Percentiles rank a stretch among this genome's conserved stretches.
These are phyloP conservation scores for Closterium sp. DNA, from an alignment of 139 green algal species.

Conservation along the genomic window DNA sequence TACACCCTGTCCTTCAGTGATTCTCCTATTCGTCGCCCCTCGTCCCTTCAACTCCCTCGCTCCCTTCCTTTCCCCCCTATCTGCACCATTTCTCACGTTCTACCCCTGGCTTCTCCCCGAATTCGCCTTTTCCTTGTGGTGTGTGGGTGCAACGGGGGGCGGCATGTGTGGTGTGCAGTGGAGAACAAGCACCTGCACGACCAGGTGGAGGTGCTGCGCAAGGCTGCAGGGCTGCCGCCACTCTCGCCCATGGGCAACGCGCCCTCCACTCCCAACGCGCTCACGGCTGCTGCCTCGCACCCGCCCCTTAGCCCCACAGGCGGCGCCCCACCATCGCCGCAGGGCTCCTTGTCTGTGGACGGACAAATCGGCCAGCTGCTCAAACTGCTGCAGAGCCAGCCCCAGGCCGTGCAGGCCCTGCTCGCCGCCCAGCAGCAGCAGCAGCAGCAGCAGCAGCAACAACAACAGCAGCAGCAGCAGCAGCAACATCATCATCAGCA, in stretches of 20 bases:
- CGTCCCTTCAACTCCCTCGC: background rate
- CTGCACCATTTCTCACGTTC: background rate
- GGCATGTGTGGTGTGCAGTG: constrained; percentile 5
- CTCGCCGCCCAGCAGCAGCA: constrained; percentile 14
- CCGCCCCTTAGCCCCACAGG: background rate
- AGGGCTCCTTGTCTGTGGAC: background rate
- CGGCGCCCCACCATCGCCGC: background rate
- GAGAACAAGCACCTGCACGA: constrained; percentile 27
- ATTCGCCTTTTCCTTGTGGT: background rate
- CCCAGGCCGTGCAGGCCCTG: background rate
- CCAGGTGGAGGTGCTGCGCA: constrained; percentile 16
- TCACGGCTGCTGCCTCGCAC: background rate
- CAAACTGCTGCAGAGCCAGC: constrained; percentile 6
- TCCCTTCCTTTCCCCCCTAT: background rate
- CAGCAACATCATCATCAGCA: constrained; percentile 26
- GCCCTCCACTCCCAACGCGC: background rate
- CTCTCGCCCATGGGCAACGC: background rate
- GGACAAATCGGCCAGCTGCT: background rate
- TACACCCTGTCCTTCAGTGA: background rate
- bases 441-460: constrained; percentile 2
- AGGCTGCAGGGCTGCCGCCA: constrained; percentile 6
- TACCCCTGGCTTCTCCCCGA: constrained; percentile 1
- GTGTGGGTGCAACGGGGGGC: background rate
- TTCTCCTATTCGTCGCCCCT: background rate
- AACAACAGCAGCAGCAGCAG: constrained; percentile 3